Base-by-base conservation (phyloP, 164 flowering plant genomes). In the Kingdonia uniflora region DNA sequence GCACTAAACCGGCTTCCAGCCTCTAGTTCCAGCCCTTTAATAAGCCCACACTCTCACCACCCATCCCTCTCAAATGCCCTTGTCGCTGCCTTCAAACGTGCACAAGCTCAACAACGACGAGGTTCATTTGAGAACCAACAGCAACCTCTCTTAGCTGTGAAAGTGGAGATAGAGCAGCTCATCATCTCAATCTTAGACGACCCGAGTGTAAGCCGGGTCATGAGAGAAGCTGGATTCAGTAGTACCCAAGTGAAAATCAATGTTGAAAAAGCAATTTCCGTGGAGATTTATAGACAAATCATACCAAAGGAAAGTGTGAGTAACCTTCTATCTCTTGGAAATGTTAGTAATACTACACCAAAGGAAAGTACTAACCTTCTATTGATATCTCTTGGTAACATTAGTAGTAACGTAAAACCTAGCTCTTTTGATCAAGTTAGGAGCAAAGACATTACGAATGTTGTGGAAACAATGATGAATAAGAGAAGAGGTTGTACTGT, bases 161-260 rank as follows among this genome's bases (percentile, higher is more conserved):
- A 92, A 59, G 83, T 92, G 11, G 99, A 92, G 81, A 55, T 85
- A 3, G 95, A 86, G 52, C 99, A 92, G 58, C 86, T 92, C 5
- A 77, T 88, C 1, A 71, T 92, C 12, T 92, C 99, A 11, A 88
- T 92, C 47, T 65, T 91, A 14, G 98, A 91, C 62, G 98, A 91
- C 68, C 97, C 98, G 5, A 91, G 98, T 60, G 98, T 92, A 12
- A 92, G 99, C 59, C 67, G 99, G 64, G 99, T 88, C 54, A 92
- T 92, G 99, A 80, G 81, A 61, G 99, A 92, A 61, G 99, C 99
- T 21, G 95, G 96, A 38, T 92, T 92, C 59, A 80, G 95, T 1
- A 92, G 99, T 58, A 75, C 95, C 20, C 91, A 84, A 59, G 95
- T 92, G 49, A 92, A 92, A 62, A 75, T 69, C 69, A 84, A 88